phyloP scores from a whole-genome alignment of 805 yeast genomes.

The Yarrowia yakushimensis region DNA sequence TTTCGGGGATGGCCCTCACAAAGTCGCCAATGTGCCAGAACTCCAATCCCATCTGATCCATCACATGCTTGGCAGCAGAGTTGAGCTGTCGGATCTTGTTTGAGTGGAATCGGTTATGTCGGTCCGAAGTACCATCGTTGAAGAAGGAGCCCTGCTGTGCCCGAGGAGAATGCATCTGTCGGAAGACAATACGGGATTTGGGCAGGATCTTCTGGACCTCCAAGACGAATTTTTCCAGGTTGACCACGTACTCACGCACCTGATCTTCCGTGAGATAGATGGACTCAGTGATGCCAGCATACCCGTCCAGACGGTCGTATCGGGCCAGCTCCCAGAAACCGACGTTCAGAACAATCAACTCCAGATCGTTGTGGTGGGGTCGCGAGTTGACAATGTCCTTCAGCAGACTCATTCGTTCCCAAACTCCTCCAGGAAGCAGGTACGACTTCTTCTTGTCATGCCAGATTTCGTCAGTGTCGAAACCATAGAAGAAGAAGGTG shows the following conservation, averaged over 20 bases:
- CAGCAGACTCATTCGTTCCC: conserved; percentile 14
- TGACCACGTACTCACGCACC: conserved; percentile 17
- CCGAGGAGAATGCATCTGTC: conserved; percentile 26
- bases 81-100: conserved; percentile 26
- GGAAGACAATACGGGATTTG: conserved; percentile 18
- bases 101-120: conserved; percentile 26
- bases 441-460: conserved; percentile 25
- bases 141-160: conserved; percentile 24
- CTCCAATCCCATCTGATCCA: conserved; percentile 20
- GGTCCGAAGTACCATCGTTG: conserved; percentile 15
- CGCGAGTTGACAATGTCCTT: background rate
- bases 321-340: conserved; percentile 27
- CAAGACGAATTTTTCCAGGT: conserved; percentile 3
- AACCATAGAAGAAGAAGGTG: conserved; percentile 26
- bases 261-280: conserved; percentile 23
- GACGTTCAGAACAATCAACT: conserved; percentile 20
- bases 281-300: conserved; percentile 6
- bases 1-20: conserved; percentile 25
- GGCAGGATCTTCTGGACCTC: conserved; percentile 19
- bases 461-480: conserved; percentile 26
- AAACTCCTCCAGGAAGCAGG: conserved; percentile 18
- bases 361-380: conserved; percentile 23
- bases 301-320: conserved; percentile 21
- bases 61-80: conserved; percentile 17
- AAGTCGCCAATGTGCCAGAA: conserved; percentile 26